Evolutionary conservation across 2,329 filamentous ascomycete species (phyloP), one percentile per base, ranked within the genome.

Genomic region (Capronia americana): DNA sequence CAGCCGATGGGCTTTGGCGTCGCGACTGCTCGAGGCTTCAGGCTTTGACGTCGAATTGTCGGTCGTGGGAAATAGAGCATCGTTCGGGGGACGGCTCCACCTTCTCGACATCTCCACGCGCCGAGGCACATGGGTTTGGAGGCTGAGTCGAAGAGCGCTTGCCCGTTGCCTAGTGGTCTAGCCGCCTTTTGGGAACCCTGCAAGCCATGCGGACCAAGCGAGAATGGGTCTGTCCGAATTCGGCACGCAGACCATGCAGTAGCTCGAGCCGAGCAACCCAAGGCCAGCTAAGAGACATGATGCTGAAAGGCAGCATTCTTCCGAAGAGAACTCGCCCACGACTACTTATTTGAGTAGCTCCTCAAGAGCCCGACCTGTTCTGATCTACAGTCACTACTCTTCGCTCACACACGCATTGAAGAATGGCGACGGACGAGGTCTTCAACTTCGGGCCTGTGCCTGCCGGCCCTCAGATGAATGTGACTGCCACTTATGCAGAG

Each of bases 371-470:
- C 23, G 20, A 26, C 26, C 48, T 26, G 14, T 28, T 28, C 20
- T 53, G 1, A 24, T 23, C 48, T 26, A 53, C 44, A 59, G 38
- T 23, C 48, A 26, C 57, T 17, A 51, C 57, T n/a, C 5, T 17
- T n/a, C 38, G 17, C 38, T 44, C 38, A n/a, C 38, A 17, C 17
- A 30, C 10, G 20, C 28, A 51, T 23, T 41, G n/a, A 24, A 50
- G 7, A 54, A 61, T 61, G 58, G 58, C 58, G 11, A 61, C 20
- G 12, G 23, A 44, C 24, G 58, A 61, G 30, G 50, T 44, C 17
- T 61, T 61, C 48, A 44, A 38, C 24, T 61, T 61, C n/a, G 58
- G 58, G 20, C 58, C 58, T 20, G 58, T 61, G 48, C 58, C 58
- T 41, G 58, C 58, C 28, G 5, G n/a, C 50, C 58, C 48, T 54